Evolutionary conservation across 202 grass and related monocot species (phyloP).

Genomic region (Dendrocalamus latiflorus): DNA sequence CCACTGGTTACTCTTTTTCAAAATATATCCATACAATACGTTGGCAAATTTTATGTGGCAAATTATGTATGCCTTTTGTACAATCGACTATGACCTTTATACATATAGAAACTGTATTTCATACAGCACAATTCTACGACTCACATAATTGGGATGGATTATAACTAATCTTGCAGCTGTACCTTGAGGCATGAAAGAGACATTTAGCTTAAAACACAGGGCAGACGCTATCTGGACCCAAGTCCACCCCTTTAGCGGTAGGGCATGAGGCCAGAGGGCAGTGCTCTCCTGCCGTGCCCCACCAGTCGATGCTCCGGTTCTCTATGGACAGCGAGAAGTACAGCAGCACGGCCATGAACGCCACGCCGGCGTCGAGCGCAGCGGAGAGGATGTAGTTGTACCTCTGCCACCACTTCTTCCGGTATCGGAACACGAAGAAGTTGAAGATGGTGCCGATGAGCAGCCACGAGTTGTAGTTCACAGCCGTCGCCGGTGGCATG

Average conservation of each 20-base stretch:
- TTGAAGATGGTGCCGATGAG: too few relatives aligned
- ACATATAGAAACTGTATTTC: background rate
- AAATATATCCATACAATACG: too few relatives aligned
- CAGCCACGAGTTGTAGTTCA: conserved; percentile 86
- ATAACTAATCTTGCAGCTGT: conserved; percentile 11
- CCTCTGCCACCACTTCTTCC: conserved; percentile 83
- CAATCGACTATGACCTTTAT: conserved; percentile 16
- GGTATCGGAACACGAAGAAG: too few relatives aligned
- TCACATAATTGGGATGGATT: background rate
- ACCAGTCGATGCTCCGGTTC: conserved; percentile 51
- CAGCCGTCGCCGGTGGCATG: conserved; percentile 64
- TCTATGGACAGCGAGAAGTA: conserved; percentile 74
- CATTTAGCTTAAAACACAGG: too few relatives aligned
- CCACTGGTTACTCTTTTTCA: too few relatives aligned
- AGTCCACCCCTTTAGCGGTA: too few relatives aligned
- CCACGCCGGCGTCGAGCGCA: conserved; percentile 60
- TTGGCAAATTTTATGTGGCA: too few relatives aligned
- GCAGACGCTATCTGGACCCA: too few relatives aligned
- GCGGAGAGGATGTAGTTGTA: conserved; percentile 93
- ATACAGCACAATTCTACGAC: background rate
- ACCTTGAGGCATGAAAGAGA: too few relatives aligned
- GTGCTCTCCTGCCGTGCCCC: conserved; percentile 66
- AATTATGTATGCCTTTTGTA: background rate
- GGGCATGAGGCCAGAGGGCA: too few relatives aligned
- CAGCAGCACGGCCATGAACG: conserved; percentile 73